Evolutionary conservation across 768 basidiomycete species (phyloP).

Genomic region (Serpula lacrymans): DNA sequence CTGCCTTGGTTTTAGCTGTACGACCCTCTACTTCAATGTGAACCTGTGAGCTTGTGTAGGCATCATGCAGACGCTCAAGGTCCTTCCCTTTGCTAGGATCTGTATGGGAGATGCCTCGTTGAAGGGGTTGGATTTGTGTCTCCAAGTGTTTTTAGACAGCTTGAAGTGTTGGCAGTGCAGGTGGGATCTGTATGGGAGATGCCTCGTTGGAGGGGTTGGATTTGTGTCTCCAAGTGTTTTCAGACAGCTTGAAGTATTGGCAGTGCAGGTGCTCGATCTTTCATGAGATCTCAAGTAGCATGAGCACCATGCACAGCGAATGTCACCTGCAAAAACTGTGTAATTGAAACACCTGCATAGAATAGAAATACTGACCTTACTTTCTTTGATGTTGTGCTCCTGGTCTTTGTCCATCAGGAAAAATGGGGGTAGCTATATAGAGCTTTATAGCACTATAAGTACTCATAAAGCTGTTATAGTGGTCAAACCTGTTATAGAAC

Average conservation of each 20-base stretch:
- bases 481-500: too few relatives aligned
- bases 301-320: constrained; percentile 31
- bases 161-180: constrained; percentile 27
- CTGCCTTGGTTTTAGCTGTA: not conserved
- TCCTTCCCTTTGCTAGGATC: constrained; percentile 14
- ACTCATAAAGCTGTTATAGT: too few relatives aligned
- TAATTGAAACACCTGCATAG: too few relatives aligned
- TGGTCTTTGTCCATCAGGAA: too few relatives aligned
- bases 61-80: constrained; percentile 3
- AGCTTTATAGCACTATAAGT: too few relatives aligned
- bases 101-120: constrained; percentile 24
- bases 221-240: constrained; percentile 24
- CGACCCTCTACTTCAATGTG: constrained; percentile 2
- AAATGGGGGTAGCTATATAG: too few relatives aligned
- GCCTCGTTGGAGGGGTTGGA: constrained; percentile 21
- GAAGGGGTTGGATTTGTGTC: constrained; percentile 18
- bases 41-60: constrained; percentile 2
- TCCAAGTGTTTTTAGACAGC: constrained; percentile 23
- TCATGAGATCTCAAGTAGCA: constrained; percentile 27
- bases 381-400: too few relatives aligned
- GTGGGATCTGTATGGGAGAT: constrained; percentile 24
- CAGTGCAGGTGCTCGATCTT: constrained; percentile 30
- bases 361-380: not conserved
- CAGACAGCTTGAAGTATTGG: constrained; percentile 19
- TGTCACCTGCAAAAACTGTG: too few relatives aligned